phyloP scores from a whole-genome alignment of 2,329 filamentous ascomycete genomes.

The Colletotrichum somersetense region DNA sequence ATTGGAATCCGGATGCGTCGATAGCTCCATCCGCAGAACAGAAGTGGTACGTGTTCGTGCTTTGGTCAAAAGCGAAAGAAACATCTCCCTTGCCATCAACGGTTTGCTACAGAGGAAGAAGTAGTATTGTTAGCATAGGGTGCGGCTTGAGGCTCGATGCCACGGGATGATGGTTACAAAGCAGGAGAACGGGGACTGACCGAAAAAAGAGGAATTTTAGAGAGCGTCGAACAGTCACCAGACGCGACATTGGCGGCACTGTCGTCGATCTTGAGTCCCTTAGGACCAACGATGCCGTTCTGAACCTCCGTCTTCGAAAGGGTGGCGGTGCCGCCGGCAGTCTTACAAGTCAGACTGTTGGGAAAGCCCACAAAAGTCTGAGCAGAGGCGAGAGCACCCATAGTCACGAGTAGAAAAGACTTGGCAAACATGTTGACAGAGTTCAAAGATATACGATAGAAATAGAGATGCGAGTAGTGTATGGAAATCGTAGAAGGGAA shows the following conservation, averaged over 20 bases:
- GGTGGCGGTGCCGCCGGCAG: background rate
- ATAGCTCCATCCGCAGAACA: background rate
- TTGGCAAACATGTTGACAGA: background rate
- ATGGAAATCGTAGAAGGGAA: background rate
- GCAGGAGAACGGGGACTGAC: background rate
- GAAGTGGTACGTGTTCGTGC: constrained; percentile 5
- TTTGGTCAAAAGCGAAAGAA: constrained; percentile 3
- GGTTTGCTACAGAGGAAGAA: background rate
- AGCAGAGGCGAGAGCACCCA: constrained; percentile 12
- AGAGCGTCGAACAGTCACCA: constrained; percentile 7
- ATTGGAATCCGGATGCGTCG: background rate
- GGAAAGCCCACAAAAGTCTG: constrained; percentile 8
- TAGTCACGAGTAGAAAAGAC: background rate
- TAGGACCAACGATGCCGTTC: background rate
- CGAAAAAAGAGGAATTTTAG: background rate
- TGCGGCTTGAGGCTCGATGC: fast-evolving
- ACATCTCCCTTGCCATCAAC: background rate
- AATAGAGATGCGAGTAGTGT: too few species aligned
- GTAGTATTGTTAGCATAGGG: background rate
- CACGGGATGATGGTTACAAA: background rate
- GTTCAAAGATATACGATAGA: background rate
- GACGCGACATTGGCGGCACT: constrained; percentile 9
- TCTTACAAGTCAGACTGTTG: constrained; percentile 3
- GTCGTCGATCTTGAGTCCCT: background rate
- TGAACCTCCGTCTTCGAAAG: background rate